These are phyloP conservation scores for Paradendryphiella salina DNA, from an alignment of 2,329 filamentous ascomycete species.

Conservation along the genomic window DNA sequence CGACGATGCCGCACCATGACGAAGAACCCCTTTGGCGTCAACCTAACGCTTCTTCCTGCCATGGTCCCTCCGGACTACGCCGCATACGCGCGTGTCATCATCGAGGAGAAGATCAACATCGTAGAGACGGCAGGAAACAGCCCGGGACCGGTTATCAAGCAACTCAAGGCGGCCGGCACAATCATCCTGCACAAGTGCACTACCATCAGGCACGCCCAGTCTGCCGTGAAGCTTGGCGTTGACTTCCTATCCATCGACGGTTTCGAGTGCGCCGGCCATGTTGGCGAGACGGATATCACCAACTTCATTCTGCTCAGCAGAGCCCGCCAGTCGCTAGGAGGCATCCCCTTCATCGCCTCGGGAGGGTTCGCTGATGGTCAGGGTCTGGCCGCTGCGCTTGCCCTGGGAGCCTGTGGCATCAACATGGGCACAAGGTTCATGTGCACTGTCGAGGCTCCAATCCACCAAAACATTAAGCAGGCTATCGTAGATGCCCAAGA, in stretches of 20 bases:
- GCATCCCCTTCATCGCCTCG: slow-evolving; percentile 86
- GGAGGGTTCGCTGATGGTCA: slow-evolving; percentile 95
- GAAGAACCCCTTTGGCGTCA: slow-evolving; percentile 82
- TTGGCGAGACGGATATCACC: slow-evolving; percentile 84
- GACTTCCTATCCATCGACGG: slow-evolving; percentile 97
- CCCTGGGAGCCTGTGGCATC: slow-evolving; percentile 87
- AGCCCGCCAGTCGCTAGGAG: slow-evolving; percentile 78
- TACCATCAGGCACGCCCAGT: slow-evolving; percentile 88
- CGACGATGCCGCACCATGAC: slow-evolving; percentile 80
- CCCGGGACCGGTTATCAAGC: slow-evolving; percentile 85
- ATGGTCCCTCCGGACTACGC: slow-evolving; percentile 89
- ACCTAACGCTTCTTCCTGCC: slow-evolving; percentile 89
- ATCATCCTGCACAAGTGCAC: slow-evolving; percentile 97
- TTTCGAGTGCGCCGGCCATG: slow-evolving; percentile 93
- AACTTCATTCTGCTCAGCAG: slow-evolving; percentile 86
- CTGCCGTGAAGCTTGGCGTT: slow-evolving; percentile 89
- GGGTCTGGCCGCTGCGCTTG: slow-evolving; percentile 86
- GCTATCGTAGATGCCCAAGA: slow-evolving; percentile 86
- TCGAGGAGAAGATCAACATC: slow-evolving; percentile 88
- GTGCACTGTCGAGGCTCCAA: slow-evolving; percentile 90
- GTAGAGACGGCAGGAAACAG: slow-evolving; percentile 93
- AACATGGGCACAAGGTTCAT: slow-evolving; percentile 99
- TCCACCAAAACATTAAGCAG: slow-evolving; percentile 92
- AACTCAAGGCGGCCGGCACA: slow-evolving; percentile 77
- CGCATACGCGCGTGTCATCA: slow-evolving; percentile 87